phyloP scores from a whole-genome alignment of 768 basidiomycete species.

The Boletales sp. region DNA sequence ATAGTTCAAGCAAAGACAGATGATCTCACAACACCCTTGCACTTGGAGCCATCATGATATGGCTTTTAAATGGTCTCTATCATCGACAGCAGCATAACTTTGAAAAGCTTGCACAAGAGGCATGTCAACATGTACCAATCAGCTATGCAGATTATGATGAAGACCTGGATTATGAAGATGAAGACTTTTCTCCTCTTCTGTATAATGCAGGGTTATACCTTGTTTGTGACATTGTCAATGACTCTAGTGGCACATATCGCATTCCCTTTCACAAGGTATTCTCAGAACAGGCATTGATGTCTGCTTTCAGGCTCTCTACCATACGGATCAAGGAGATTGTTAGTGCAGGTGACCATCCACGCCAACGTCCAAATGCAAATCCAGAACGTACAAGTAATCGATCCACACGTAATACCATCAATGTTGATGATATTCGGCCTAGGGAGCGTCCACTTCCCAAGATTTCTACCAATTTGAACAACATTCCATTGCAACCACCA shows the following conservation, averaged over 20 bases:
- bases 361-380: neutral
- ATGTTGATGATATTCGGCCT: neutral
- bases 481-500: neutral
- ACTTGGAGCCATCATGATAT: neutral
- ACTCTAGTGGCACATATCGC: neutral
- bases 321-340: too few relatives aligned
- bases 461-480: neutral
- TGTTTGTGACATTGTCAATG: neutral
- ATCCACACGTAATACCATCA: neutral
- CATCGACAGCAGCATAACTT: neutral
- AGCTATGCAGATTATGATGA: neutral
- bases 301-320: neutral
- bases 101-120: neutral
- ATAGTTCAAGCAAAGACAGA: neutral
- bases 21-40: neutral
- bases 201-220: conserved; percentile 1
- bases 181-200: neutral
- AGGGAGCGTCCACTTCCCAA: neutral
- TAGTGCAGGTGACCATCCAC: neutral
- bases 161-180: neutral
- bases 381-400: neutral
- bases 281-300: neutral
- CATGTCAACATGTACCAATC: neutral
- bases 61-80: conserved; percentile 3
- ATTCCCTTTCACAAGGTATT: conserved; percentile 1